Evolutionary conservation across 257 asterid species (phyloP).

Genomic region (Solanum lignicaule): DNA sequence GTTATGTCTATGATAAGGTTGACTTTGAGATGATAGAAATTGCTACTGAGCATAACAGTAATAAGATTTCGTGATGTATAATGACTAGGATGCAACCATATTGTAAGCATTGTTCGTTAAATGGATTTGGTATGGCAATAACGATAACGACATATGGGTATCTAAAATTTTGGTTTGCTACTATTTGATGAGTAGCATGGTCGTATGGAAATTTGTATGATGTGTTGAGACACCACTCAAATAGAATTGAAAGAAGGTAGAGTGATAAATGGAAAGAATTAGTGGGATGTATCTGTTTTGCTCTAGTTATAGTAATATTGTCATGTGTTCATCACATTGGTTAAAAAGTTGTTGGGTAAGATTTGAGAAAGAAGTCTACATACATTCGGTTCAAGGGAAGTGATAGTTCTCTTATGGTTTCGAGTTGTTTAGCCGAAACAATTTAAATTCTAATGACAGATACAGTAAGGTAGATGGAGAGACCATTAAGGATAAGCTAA

Average conservation of each 20-base stretch:
- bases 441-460: not conserved
- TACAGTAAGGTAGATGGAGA: not conserved
- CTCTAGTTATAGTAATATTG: not conserved
- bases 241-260: not conserved
- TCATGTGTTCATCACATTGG: not conserved
- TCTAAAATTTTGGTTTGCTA: not conserved
- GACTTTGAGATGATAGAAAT: not conserved
- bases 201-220: not conserved
- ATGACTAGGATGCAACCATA: not conserved
- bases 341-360: no score
- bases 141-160: not conserved
- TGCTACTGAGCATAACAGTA: not conserved
- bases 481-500: not conserved
- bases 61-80: not conserved
- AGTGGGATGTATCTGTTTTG: not conserved
- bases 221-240: not conserved
- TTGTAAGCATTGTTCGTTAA: not conserved
- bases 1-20: not conserved
- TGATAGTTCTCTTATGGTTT: not conserved
- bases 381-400: not conserved
- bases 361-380: not conserved
- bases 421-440: not conserved
- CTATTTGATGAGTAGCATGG: not conserved
- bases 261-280: not conserved
- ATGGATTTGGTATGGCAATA: not conserved